A percentile compares a stretch with the other conserved stretches of the same genome.
Conservation (phyloP, 108 stramenopile genomes). For the Fistulifera solaris region DNA sequence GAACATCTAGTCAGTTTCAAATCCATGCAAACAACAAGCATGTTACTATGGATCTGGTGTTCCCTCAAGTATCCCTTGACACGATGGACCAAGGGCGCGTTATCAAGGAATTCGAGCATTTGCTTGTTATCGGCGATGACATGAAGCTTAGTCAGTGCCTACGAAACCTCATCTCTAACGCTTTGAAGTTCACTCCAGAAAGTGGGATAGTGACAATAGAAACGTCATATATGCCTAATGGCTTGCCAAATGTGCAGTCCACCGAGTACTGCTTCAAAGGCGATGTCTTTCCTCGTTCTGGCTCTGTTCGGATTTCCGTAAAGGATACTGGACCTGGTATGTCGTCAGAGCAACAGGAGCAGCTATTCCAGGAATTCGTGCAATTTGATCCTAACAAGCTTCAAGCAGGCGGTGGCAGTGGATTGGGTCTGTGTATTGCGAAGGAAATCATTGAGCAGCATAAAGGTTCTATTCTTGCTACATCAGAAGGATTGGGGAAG, state of each 20-base stretch:
- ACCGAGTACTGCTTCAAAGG: no score
- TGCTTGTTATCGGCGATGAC: conserved; percentile 21
- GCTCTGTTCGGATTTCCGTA: conserved; percentile 14
- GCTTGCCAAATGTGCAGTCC: no score
- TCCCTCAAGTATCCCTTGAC: neutral
- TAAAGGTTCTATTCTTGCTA: conserved; percentile 24
- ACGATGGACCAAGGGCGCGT: neutral
- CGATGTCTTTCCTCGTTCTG: neutral
- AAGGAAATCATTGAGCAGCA: conserved; percentile 58
- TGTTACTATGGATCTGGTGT: neutral
- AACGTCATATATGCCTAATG: neutral
- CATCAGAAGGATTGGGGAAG: conserved; percentile 35
- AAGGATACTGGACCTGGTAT: conserved; percentile 54
- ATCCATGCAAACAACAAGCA: conserved; percentile 16
- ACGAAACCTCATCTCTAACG: conserved; percentile 53
- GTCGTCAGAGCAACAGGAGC: conserved; percentile 23
- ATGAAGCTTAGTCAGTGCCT: conserved; percentile 29
- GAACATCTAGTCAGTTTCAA: conserved; percentile 19
- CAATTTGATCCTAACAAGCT: conserved; percentile 59
- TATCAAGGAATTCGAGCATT: neutral
- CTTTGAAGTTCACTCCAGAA: conserved; percentile 41
- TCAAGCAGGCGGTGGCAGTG: conserved; percentile 55
- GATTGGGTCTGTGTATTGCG: conserved; percentile 55
- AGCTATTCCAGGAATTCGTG: conserved; percentile 43
- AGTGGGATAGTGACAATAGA: neutral